phyloP scores from a whole-genome alignment of 2,329 filamentous ascomycete species.

The Chaetomiaceae sp. region DNA sequence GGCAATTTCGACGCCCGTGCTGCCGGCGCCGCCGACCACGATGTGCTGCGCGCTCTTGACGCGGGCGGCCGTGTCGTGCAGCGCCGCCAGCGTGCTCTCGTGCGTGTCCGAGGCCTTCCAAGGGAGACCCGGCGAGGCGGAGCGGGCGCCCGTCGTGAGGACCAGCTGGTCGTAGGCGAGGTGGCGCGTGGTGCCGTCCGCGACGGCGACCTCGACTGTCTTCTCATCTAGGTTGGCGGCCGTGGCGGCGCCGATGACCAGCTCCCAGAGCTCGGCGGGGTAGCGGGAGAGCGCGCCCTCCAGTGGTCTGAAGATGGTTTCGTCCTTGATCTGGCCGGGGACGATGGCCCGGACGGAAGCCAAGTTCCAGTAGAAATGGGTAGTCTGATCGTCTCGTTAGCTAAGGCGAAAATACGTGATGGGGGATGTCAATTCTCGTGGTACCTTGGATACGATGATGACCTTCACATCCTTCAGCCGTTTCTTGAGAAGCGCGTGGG shows the following conservation, averaged over 20 bases:
- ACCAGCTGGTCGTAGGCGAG: constrained; percentile 52
- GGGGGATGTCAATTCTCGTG: background rate
- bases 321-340: constrained; percentile 42
- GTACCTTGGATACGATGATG: constrained; percentile 50
- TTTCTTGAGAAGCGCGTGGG: constrained; percentile 50
- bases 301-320: constrained; percentile 46
- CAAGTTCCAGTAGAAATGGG: constrained; percentile 54
- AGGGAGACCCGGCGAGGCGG: constrained; percentile 35
- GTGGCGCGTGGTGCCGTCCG: constrained; percentile 27
- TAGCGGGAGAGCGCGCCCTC: constrained; percentile 45
- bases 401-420: background rate
- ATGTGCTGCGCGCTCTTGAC: constrained; percentile 44
- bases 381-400: constrained; percentile 35
- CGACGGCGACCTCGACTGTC: constrained; percentile 37
- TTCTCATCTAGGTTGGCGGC: constrained; percentile 37
- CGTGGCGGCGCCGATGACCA: constrained; percentile 45
- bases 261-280: constrained; percentile 42
- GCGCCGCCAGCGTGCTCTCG: constrained; percentile 36
- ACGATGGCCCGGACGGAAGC: constrained; percentile 51
- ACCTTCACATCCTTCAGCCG: constrained; percentile 45
- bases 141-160: constrained; percentile 48
- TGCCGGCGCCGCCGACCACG: constrained; percentile 50
- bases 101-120: constrained; percentile 48
- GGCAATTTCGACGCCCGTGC: constrained; percentile 50
- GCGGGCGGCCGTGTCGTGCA: constrained; percentile 37